Evolutionary conservation across 1,284 basidiomycete species (phyloP).

Genomic region (Athelia psychrophila): DNA sequence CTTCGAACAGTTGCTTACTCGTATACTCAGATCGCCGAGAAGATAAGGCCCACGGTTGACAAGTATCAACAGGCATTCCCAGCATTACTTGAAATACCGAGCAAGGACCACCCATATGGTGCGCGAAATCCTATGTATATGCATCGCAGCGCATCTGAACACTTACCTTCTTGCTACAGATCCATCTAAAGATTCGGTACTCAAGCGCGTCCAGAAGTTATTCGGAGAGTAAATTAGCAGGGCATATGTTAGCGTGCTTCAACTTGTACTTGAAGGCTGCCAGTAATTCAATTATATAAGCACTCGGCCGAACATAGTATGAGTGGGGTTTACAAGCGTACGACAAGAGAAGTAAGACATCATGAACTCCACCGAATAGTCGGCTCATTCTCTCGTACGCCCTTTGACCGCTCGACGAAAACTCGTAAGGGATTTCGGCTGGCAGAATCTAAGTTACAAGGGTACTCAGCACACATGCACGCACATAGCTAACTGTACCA

Average conservation of each 20-base stretch:
- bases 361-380: constrained; percentile 63
- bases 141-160: constrained; percentile 5
- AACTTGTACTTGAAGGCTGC: constrained; percentile 1
- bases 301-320: constrained; percentile 1
- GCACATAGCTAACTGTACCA: constrained; percentile 10
- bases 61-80: constrained; percentile 96
- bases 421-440: constrained; percentile 57
- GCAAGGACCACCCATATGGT: constrained; percentile 94
- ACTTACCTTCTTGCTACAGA: constrained; percentile 49
- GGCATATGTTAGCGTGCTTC: too few species aligned
- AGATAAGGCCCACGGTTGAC: constrained; percentile 94
- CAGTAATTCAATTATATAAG: constrained; percentile 18
- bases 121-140: constrained; percentile 15
- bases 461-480: constrained; percentile 46
- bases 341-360: constrained; percentile 18
- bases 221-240: constrained; percentile 70
- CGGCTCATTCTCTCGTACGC: constrained; percentile 68
- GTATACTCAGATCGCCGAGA: constrained; percentile 74
- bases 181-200: constrained; percentile 93
- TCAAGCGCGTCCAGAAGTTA: constrained; percentile 97
- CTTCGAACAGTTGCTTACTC: constrained; percentile 6
- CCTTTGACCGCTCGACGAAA: constrained; percentile 65
- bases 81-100: constrained; percentile 95
- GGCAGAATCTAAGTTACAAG: neutral
- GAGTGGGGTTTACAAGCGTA: constrained; percentile 9